Evolutionary conservation across 192 early-diverging fungal genomes (phyloP), one percentile per base, ranked within the genome.

Genomic region (Linnemannia schmuckeri): DNA sequence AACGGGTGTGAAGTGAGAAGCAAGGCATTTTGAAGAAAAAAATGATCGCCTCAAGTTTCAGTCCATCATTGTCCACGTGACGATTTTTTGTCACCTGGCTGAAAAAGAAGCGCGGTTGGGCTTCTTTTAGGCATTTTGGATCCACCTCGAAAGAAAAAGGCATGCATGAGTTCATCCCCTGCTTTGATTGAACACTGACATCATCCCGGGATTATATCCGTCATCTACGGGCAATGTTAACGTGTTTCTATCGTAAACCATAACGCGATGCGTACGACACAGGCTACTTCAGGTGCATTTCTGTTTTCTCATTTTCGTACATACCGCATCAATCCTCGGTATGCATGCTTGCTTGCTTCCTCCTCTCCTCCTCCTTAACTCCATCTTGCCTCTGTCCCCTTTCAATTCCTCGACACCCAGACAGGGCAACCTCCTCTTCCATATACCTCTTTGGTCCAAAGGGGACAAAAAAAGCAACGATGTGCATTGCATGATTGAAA

Each of bases 11-110:
- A 49, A 82, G 42, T 41, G n/a, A 22, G 35, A 73, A 66, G 37
- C 40, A 52, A 15, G 37, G 61, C 17, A 33, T 57, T 47, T 30
- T 20, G 27, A 55, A n/a, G 44, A 42, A 47, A 17, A 72, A 75
- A 74, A 80, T 46, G 57, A 80, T 12, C 61, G 6, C 37, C 27
- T 6, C 35, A 33, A 46, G 57, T 61, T 22, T 70, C 76, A 70
- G 40, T 46, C 30, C 9, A 5, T 24, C 17, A 12, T 30, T 9
- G 61, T 66, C n/a, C 61, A 66, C 61, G 61, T 66, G 61, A 66
- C 2, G 61, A 66, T 0, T 27, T 27, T 20, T 52, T 52, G 18
- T 52, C 49, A 52, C 49, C 49, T 52, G 49, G 49, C 20, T 52
- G 49, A 52, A 5, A 17, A 49, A 4, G 18, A 49, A 33, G 33